Base-by-base conservation (phyloP, 73 alveolate species). In the Urostyla sp. region DNA sequence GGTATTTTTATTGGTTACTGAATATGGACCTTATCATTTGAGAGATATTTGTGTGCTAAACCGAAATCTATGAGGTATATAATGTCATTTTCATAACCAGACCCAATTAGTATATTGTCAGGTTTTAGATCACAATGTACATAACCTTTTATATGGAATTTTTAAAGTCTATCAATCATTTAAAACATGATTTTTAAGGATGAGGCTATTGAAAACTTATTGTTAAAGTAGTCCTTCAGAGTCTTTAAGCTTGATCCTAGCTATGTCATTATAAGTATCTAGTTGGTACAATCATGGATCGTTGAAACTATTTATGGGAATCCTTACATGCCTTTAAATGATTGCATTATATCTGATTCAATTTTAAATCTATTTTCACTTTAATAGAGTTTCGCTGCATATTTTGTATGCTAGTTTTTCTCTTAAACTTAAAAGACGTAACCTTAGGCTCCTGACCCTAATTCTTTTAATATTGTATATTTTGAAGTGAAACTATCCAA, bases 41-140 rank as follows among this genome's bases (percentile, higher is more conserved):
- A 48, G 3, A 56, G 23, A 30, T 75, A 75, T 24, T 36, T 0
- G 30, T 55, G 72, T 1, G 87, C 72, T 0, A 75, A 69, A 45
- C 87, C 87, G 57, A 56, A 75, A 40, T 75, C 87, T 0, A 75
- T 16, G n/a, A 75, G 57, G 34, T 75, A 75, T 4, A 75, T 59
- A 75, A 35, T 75, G 32, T 15, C 24, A 28, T 75, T 66, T 20
- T 21, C 69, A 36, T 15, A 18, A 31, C 37, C 38, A 31, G 20
- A 6, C 28, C 78, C 78, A 7, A 56, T 23, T 7, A 75, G 67
- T 0, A 75, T 75, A 30, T 75, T 75, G 23, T 75, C 87, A 0
- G 87, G 87, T 44, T 75, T 75, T 13, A 75, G 8, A 57, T 75
- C 87, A 38, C 87, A 75, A 57, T 75, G 87, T 18, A 75, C 74